Evolutionary conservation across 2,329 filamentous ascomycete genomes (phyloP), one percentile per base, ranked within the genome.

Genomic region (Ustulina deusta): DNA sequence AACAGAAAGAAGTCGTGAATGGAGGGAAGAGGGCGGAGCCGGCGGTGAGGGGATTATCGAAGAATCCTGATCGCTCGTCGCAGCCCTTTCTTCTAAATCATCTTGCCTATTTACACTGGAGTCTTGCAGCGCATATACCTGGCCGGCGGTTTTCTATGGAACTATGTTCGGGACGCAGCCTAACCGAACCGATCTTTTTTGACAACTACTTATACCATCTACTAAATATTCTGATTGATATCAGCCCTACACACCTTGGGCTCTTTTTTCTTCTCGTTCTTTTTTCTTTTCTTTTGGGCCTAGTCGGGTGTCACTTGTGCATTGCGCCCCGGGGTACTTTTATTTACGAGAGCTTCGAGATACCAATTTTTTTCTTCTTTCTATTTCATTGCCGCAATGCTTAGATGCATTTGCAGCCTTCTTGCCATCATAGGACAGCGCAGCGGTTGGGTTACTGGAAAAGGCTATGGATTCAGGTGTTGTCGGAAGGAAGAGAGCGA

Each of bases 21-120:
- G 96, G 96, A 89, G 95, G 68, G 95, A 97, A 74, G 90, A 91
- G 72, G 95, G 97, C 73, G 90, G 91, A 71, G 91, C 91, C 32
- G 91, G 92, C 61, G 93, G 94, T 74, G 90, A 92, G 71, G 86
- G 86, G 52, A 89, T 89, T 72, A 86, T 85, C 76, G 87, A 89
- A 74, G 87, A 89, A 74, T 82, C 87, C 11, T 90, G 79, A 80
- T 58, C 57, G 13, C 27, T 57, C 55, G 58, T 61, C 42, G 36
- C 46, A 10, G 58, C 52, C 36, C 27, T 11, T 55, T 56, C 66
- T 59, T 55, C 49, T 10, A 34, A 13, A 29, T 11, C 3, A 61
- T 38, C 34, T 49, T 46, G 27, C 42, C 49, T 46, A 63, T 68
- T 67, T 70, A 69, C 63, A 61, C 61, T 55, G 44, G 68, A 66